A percentile compares a stretch with the other conserved stretches of the same genome.
Evolutionary conservation across 495 filamentous ascomycete species (phyloP).

Genomic region (Bacidia gigantensis): DNA sequence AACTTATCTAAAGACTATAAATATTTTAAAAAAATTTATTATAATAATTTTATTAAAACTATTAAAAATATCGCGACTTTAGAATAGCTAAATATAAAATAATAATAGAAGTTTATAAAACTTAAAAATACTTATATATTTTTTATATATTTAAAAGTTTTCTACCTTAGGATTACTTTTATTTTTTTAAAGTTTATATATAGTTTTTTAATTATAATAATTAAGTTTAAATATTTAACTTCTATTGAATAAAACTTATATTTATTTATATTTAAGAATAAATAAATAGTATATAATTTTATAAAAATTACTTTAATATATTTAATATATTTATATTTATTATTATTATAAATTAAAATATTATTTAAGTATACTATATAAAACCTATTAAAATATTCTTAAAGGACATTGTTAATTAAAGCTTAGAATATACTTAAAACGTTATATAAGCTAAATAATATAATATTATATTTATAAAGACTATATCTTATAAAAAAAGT

Average conservation of each 20-base stretch:
- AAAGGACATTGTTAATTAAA: neutral
- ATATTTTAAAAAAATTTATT: neutral
- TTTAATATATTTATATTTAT: conserved; percentile 2
- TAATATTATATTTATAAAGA: too few species aligned
- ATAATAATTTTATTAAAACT: neutral
- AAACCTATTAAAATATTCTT: neutral
- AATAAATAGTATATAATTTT: neutral
- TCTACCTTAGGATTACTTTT: neutral
- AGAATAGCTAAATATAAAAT: neutral
- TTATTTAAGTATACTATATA: neutral
- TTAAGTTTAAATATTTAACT: conserved; percentile 4
- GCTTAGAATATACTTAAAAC: neutral
- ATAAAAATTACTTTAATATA: neutral
- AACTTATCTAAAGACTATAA: neutral
- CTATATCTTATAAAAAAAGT: too few species aligned
- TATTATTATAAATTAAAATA: neutral
- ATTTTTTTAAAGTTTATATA: conserved; percentile 4
- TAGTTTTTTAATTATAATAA: neutral
- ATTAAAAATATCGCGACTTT: neutral
- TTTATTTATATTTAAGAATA: conserved; percentile 1
- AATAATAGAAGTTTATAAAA: neutral
- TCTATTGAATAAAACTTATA: neutral
- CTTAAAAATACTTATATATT: neutral
- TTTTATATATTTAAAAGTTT: neutral
- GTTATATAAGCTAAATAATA: too few species aligned